Evolutionary conservation across 805 yeast genomes (phyloP).

Genomic region (Schizosaccharomyces octosporus): DNA sequence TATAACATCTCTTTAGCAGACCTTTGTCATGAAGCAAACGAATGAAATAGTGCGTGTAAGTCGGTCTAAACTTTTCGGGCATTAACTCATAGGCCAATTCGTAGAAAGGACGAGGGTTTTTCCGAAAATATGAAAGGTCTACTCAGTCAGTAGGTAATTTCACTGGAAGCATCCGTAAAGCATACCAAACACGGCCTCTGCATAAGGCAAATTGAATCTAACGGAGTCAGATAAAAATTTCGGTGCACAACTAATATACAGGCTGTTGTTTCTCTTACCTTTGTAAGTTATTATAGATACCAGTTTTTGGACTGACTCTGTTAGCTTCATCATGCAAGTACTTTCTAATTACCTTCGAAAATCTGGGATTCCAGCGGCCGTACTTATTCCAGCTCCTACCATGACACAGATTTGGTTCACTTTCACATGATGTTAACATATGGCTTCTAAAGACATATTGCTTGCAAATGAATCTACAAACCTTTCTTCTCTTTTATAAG

Average conservation of each 20-base stretch:
- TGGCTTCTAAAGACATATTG: not conserved
- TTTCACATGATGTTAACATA: not conserved
- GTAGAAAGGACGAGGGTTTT: constrained; percentile 65
- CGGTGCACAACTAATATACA: no score
- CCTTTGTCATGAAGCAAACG: constrained; percentile 40
- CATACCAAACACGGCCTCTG: constrained; percentile 89
- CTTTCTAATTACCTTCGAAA: constrained; percentile 26
- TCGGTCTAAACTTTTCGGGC: constrained; percentile 72
- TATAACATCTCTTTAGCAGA: constrained; percentile 38
- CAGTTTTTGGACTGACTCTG: constrained; percentile 41
- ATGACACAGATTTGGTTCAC: constrained; percentile 7
- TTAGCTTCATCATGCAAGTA: no score
- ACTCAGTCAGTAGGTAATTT: no score
- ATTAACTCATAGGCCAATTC: constrained; percentile 60
- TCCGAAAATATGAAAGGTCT: constrained; percentile 32
- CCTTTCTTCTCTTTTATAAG: not conserved
- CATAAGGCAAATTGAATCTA: constrained; percentile 54
- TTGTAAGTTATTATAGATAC: constrained; percentile 47
- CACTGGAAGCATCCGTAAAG: not conserved
- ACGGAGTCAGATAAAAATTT: constrained; percentile 11
- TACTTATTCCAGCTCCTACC: constrained; percentile 87
- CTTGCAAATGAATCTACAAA: not conserved
- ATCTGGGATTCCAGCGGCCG: constrained; percentile 87
- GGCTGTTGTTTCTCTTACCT: not conserved
- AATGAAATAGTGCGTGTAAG: constrained; percentile 56